Conservation (phyloP, 495 filamentous ascomycete genomes). For the Cladorrhinum samala region DNA sequence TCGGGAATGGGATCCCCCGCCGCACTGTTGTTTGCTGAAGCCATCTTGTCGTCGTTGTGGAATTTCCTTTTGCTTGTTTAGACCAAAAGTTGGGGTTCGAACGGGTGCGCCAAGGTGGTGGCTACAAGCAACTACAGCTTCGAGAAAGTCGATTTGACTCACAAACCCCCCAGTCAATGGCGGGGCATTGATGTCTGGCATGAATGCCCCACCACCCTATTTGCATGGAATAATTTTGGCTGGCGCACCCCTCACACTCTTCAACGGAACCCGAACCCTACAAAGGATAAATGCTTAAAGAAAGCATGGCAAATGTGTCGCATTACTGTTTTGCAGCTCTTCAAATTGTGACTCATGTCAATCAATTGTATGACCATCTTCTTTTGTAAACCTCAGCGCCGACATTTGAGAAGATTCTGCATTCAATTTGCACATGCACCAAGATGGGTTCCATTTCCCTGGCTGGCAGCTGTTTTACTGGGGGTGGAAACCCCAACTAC, state of each 20-base stretch:
- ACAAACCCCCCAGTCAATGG: constrained; percentile 10
- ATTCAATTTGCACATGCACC: too few relatives aligned
- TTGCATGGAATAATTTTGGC: constrained; percentile 9
- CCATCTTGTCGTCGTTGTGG: constrained; percentile 10
- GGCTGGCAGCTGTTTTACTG: too few relatives aligned
- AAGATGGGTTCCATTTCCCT: too few relatives aligned
- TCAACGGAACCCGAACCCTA: constrained; percentile 1
- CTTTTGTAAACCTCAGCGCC: too few relatives aligned
- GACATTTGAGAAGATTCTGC: too few relatives aligned
- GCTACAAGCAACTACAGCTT: not conserved
- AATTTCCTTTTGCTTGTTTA: not conserved
- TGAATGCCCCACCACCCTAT: constrained; percentile 4
- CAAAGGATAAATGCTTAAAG: not conserved
- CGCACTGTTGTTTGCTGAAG: constrained; percentile 7
- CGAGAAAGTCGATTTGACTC: constrained; percentile 12
- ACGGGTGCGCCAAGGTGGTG: not conserved
- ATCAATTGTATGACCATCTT: too few relatives aligned
- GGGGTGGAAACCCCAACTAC: too few relatives aligned
- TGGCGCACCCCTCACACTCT: not conserved
- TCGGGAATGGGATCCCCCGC: constrained; percentile 53
- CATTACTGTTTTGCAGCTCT: too few relatives aligned
- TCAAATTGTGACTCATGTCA: too few relatives aligned
- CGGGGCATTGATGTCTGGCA: constrained; percentile 10
- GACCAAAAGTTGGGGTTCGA: not conserved
- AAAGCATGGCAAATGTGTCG: too few relatives aligned